Evolutionary conservation across 257 asterid genomes (phyloP).

Genomic region (Forsythia suspensa): DNA sequence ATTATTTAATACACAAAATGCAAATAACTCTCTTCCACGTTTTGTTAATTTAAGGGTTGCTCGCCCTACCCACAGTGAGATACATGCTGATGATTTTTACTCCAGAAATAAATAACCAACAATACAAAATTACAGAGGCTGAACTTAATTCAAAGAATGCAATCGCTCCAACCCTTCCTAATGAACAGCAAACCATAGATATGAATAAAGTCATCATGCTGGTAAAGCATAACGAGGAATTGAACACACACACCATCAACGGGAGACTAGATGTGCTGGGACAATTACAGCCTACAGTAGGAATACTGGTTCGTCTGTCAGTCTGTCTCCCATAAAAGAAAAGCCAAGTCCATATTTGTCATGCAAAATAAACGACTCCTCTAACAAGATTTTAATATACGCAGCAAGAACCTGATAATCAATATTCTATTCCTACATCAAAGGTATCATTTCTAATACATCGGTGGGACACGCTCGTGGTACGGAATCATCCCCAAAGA

Average conservation of each 20-base stretch:
- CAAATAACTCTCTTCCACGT: background rate
- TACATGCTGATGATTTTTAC: background rate
- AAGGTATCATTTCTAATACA: too few relatives aligned
- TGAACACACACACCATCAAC: background rate
- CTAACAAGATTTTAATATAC: background rate
- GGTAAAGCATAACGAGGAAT: background rate
- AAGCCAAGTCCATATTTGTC: background rate
- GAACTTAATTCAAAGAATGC: background rate
- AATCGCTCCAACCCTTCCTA: background rate
- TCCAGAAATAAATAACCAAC: background rate
- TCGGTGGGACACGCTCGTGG: too few relatives aligned
- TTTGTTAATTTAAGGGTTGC: background rate
- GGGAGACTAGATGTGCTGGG: background rate
- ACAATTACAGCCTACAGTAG: background rate
- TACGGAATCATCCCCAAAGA: too few relatives aligned
- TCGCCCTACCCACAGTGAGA: background rate
- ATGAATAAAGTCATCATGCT: background rate
- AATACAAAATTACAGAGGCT: background rate
- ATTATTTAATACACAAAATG: background rate
- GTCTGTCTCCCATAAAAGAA: slow-evolving; percentile 20
- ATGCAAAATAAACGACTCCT: background rate
- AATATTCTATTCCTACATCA: too few relatives aligned
- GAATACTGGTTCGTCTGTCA: background rate
- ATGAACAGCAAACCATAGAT: background rate
- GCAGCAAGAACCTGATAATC: background rate